Percentiles rank a stretch among this genome's conserved stretches.
These are phyloP conservation scores for Stentor coeruleus DNA, from an alignment of 73 alveolate species.

Conservation along the genomic window DNA sequence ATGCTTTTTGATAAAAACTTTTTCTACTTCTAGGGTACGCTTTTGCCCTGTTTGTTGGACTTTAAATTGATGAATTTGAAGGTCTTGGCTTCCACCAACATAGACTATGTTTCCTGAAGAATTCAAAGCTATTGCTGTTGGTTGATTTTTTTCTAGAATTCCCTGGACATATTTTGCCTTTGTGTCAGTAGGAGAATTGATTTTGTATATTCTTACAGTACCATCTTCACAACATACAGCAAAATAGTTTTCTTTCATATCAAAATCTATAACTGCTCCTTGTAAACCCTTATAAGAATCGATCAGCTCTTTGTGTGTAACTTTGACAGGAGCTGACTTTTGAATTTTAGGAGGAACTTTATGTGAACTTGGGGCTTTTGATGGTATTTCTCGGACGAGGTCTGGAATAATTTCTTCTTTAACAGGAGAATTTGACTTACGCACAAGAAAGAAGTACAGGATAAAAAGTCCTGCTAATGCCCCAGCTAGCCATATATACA, in stretches of 20 bases:
- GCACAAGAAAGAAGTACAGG: no score
- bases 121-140: background rate
- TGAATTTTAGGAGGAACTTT: background rate
- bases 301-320: background rate
- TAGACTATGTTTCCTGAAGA: background rate
- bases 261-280: background rate
- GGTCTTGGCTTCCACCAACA: conserved; percentile 1
- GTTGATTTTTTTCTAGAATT: background rate
- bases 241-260: background rate
- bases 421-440: no score
- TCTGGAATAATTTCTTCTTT: no score
- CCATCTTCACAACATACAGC: conserved; percentile 4
- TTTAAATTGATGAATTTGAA: background rate
- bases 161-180: conserved; percentile 12
- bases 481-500: no score
- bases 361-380: background rate
- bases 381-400: background rate
- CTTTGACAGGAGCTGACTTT: background rate
- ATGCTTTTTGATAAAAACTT: background rate
- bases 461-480: no score
- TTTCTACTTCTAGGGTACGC: background rate
- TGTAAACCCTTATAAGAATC: background rate
- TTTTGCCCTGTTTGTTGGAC: background rate
- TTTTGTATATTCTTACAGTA: background rate
- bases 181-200: background rate